Percentiles rank a stretch among this genome's conserved stretches.
Evolutionary conservation across 1,284 basidiomycete species (phyloP).

Genomic region (Papiliotrema nemorosa): DNA sequence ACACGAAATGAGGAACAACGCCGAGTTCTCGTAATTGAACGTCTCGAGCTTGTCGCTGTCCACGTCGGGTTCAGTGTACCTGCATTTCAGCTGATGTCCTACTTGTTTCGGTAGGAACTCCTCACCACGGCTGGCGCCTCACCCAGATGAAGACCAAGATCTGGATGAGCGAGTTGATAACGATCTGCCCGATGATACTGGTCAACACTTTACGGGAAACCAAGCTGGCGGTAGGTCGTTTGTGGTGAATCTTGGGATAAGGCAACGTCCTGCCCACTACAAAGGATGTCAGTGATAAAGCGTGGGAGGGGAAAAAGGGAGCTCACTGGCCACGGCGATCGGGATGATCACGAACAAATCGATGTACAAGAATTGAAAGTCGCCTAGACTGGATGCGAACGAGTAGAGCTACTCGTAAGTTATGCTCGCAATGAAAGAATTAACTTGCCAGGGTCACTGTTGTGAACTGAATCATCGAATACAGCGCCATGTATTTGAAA

Average conservation of each 20-base stretch:
- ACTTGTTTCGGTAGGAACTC: conserved; percentile 36
- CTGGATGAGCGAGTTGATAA: conserved; percentile 81
- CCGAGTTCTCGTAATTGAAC: conserved; percentile 91
- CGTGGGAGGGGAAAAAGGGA: not conserved
- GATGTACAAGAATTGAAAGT: conserved; percentile 96
- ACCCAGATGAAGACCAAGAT: conserved; percentile 88
- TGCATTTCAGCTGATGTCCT: conserved; percentile 11
- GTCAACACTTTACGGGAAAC: conserved; percentile 94
- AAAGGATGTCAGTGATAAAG: not conserved
- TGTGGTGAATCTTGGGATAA: conserved; percentile 78
- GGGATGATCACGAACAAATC: conserved; percentile 98
- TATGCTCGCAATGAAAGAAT: not conserved
- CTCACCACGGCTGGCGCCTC: conserved; percentile 69
- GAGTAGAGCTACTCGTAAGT: conserved; percentile 63
- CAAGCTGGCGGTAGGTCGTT: conserved; percentile 91
- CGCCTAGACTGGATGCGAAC: conserved; percentile 92
- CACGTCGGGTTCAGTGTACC: conserved; percentile 58
- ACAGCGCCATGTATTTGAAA: conserved; percentile 90
- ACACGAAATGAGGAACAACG: conserved; percentile 87
- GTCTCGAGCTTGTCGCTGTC: conserved; percentile 76
- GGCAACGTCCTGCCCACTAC: conserved; percentile 92
- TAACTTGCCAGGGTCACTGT: conserved; percentile 65
- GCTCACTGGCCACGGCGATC: conserved; percentile 86
- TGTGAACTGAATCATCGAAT: conserved; percentile 56
- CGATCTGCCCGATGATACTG: conserved; percentile 88